Conservation (phyloP, 805 yeast species). For the Myxozyma neotropica region DNA sequence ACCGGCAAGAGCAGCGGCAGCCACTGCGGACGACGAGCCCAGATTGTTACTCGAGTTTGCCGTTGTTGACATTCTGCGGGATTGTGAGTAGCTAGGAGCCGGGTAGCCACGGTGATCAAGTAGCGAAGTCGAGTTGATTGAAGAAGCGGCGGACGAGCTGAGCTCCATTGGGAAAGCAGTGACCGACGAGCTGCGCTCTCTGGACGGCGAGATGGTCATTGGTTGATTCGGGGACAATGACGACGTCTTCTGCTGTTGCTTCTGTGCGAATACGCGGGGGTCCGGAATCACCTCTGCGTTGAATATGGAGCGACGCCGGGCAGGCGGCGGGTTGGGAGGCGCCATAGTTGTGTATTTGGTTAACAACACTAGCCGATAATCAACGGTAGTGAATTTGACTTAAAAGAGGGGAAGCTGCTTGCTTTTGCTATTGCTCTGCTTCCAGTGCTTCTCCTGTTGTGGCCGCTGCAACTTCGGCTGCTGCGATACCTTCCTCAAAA, state of each 20-base stretch:
- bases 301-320: conserved; percentile 19
- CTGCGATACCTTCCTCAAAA: too few species aligned
- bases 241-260: conserved; percentile 10
- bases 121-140: conserved; percentile 23
- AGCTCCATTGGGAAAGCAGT: not conserved
- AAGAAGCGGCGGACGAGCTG: conserved; percentile 17
- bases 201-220: not conserved
- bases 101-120: conserved; percentile 26
- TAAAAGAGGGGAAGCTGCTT: too few species aligned
- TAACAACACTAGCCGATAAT: not conserved
- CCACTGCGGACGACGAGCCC: not conserved
- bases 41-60: not conserved
- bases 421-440: too few species aligned
- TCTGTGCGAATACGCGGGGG: conserved; percentile 12
- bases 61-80: conserved; percentile 8
- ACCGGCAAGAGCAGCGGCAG: conserved; percentile 4
- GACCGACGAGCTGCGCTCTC: not conserved
- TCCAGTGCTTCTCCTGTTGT: too few species aligned
- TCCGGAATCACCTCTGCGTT: conserved; percentile 19
- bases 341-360: not conserved
- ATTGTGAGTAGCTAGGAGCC: not conserved
- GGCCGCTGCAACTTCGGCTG: too few species aligned
- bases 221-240: not conserved
- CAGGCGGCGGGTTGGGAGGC: conserved; percentile 7
- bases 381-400: too few species aligned